A percentile compares a stretch with the other conserved stretches of the same genome.
Conservation (phyloP, 2,329 filamentous ascomycete species). For the Dothidotthia symphoricarpi region DNA sequence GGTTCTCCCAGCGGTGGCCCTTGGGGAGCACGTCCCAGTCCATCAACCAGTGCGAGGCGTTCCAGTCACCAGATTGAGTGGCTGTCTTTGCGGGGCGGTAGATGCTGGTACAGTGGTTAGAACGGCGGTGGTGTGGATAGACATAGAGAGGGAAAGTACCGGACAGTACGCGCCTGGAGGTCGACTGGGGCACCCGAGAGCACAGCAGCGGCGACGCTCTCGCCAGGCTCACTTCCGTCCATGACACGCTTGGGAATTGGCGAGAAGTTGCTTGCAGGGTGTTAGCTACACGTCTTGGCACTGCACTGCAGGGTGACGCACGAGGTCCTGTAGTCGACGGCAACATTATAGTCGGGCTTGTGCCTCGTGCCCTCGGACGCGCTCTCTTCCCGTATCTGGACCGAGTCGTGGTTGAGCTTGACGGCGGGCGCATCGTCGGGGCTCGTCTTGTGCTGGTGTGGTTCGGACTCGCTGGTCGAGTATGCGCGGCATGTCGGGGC, state of each 20-base stretch:
- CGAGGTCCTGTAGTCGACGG: constrained; percentile 88
- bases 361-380: constrained; percentile 58
- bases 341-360: constrained; percentile 76
- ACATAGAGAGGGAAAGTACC: constrained; percentile 56
- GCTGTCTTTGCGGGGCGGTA: constrained; percentile 90
- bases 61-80: constrained; percentile 90
- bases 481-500: constrained; percentile 35
- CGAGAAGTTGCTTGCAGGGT: constrained; percentile 69
- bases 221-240: constrained; percentile 81
- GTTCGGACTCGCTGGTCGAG: constrained; percentile 26
- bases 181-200: constrained; percentile 92
- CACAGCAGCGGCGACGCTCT: constrained; percentile 74
- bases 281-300: constrained; percentile 21
- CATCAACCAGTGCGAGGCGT: constrained; percentile 86
- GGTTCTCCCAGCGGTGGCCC: constrained; percentile 98
- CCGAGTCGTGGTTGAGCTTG: constrained; percentile 42
- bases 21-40: constrained; percentile 94
- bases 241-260: constrained; percentile 86
- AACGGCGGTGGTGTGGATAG: background rate
- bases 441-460: constrained; percentile 32
- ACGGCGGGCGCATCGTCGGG: constrained; percentile 40
- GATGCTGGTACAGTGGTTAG: constrained; percentile 60
- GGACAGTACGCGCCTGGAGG: constrained; percentile 87
- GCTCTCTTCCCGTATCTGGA: constrained; percentile 53
- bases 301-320: constrained; percentile 49